Base-by-base conservation (phyloP, 352 stramenopile genomes). In the Globisporangium spiculum region DNA sequence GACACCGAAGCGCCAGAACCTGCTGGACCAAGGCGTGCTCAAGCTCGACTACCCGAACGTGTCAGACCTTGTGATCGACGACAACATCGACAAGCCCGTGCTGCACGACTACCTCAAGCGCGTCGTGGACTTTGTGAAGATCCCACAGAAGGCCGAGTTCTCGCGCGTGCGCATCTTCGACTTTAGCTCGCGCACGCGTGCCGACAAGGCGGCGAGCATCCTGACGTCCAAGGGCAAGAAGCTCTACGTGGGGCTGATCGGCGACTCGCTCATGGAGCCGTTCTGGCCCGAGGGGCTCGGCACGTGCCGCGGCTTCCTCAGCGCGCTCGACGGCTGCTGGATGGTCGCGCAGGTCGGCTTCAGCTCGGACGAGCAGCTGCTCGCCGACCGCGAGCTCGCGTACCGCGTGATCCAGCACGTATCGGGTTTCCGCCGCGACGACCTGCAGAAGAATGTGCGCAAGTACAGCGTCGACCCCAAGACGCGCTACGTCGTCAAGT, bases 251-350 rank as follows among this genome's bases (percentile, higher is more conserved):
- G 84, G 86, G 0, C 71, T 93, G 27, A 88, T 96, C 27, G 88
- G 88, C 30, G 88, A 96, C 55, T 78, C 86, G 46, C 72, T 96
- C 44, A 89, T 96, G 58, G 88, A 96, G 68, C 88, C 88, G 41
- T 96, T 96, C 77, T 96, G 88, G 88, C 88, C 86, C 3, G 86
- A 96, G 60, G 88, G 88, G 6, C 76, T 96, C 10, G 88, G 88
- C 66, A 92, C 84, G 32, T 94, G 89, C 55, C 84, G 88, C 27
- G 88, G 88, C 59, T 96, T 96, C 75, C 76, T 94, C 57, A 80
- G 84, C 24, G 88, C 84, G 8, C 76, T 96, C 46, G 86, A 96
- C 56, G 81, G 73, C 18, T 86, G 83, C 48, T 94, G 81, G 87
- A 91, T 92, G 83, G 76, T 93, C 46, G 75, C 84, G 14, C 86